A percentile compares a stretch with the other conserved stretches of the same genome.
Conservation (phyloP, 208 protist genomes). For the Wallacemonas sp. region DNA sequence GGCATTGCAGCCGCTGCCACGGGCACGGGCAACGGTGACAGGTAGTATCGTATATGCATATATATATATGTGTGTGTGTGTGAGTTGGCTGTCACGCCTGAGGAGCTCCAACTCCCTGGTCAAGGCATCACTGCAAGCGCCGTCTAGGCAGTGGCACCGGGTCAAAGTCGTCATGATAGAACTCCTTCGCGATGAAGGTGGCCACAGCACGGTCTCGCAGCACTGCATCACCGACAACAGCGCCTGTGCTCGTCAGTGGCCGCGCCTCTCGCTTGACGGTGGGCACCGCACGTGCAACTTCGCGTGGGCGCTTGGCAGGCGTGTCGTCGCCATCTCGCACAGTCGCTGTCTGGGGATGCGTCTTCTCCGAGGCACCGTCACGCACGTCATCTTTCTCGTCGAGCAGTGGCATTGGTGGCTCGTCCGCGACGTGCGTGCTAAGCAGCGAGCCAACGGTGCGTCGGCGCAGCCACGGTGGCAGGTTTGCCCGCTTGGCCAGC, state of each 20-base stretch:
- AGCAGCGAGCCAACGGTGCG: background rate
- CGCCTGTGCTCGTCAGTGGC: background rate
- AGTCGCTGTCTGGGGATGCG: too few species aligned
- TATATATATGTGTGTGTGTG: too few species aligned
- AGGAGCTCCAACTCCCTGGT: conserved; percentile 10
- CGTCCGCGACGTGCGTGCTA: background rate
- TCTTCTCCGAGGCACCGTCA: background rate
- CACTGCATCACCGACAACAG: too few species aligned
- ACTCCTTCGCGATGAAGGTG: conserved; percentile 44
- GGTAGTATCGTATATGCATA: too few species aligned
- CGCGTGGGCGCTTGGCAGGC: too few species aligned
- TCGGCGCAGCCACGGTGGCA: conserved; percentile 77
- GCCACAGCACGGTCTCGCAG: too few species aligned
- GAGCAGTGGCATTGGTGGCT: background rate
- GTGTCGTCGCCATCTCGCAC: too few species aligned
- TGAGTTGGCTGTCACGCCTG: conserved; percentile 18
- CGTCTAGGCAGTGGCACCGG: conserved; percentile 35
- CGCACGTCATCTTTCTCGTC: background rate
- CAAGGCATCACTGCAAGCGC: background rate
- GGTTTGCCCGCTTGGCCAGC: conserved; percentile 66
- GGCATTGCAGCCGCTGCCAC: too few species aligned
- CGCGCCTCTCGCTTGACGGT: too few species aligned
- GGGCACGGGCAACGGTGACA: too few species aligned
- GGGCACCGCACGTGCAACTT: too few species aligned
- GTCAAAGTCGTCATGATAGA: conserved; percentile 69